Base-by-base conservation (phyloP, 495 filamentous ascomycete genomes). In the Glarea lozoyensis region DNA sequence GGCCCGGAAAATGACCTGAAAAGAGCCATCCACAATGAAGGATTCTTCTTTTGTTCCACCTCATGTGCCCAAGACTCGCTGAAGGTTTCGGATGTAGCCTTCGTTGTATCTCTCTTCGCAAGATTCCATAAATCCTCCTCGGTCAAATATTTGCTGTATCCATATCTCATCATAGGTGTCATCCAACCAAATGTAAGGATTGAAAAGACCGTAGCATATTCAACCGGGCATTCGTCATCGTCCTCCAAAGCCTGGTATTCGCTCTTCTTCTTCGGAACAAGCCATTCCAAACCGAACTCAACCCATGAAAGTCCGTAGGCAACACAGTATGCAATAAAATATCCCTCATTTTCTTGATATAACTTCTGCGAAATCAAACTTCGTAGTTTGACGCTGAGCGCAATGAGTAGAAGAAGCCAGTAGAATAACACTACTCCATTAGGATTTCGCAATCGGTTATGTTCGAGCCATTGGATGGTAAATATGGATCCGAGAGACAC, bases 121-220 rank as follows among this genome's bases (percentile, higher is more conserved):
- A 99, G 72, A 51, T 84, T 90, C 92, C 92, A 99, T 35, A 99
- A 73, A 62, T 99, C 92, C 46, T 99, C 86, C 62, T 99, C 90
- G 4, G 87, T 94, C 39, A 99, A 70, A 57, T 74, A 99, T 42
- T 88, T 77, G 53, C 81, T 84, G 63, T 99, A 96, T 13, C 93
- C 93, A 64, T 81, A 79, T 54, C 82, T 88, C 93, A 99, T 99
- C 76, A 97, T 64, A 12, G 90, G 88, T 0, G 93, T 99, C 87
- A 99, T 95, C 93, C 93, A 99, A 43, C 84, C 78, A 59, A 99
- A 99, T 9, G 90, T 94, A 22, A 99, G 75, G 29, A 85, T 77
- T 9, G 90, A 95, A 64, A 97, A 97, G 34, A 97, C 72, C 41
- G 89, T 87, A 17, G 93, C 88, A 64, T 94, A 93, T 67, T 97